Percentiles rank a stretch among this genome's conserved stretches.
Evolutionary conservation across 208 protist species (phyloP).

Genomic region (Acanthamoeba royreba): DNA sequence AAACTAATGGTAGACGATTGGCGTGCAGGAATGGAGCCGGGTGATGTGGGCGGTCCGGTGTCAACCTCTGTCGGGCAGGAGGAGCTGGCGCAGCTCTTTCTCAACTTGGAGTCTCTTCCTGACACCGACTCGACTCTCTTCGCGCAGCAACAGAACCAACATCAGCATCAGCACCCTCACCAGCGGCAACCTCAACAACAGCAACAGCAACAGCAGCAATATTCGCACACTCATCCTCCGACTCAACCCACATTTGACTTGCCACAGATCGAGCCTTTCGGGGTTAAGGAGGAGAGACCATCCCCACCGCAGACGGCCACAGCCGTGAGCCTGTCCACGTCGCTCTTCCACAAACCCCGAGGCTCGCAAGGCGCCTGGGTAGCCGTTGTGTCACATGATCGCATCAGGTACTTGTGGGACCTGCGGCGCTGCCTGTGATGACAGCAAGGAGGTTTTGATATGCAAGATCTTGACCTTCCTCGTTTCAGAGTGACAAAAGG

Average conservation of each 20-base stretch:
- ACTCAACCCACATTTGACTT: neutral
- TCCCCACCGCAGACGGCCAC: neutral
- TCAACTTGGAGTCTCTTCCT: neutral
- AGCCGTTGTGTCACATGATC: neutral
- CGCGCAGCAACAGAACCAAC: neutral
- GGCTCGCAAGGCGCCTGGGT: constrained; percentile 10
- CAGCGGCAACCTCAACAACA: neutral
- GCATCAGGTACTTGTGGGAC: neutral
- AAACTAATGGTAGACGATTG: too few relatives aligned
- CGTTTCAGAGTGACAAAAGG: constrained; percentile 23
- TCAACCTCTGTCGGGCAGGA: neutral
- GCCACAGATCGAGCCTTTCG: neutral
- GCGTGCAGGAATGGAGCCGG: neutral
- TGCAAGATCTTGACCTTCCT: neutral
- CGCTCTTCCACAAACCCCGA: constrained; percentile 27
- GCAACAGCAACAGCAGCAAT: neutral
- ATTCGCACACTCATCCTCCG: neutral
- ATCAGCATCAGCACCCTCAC: neutral
- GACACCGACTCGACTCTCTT: neutral
- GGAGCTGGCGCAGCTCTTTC: neutral
- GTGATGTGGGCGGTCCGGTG: neutral
- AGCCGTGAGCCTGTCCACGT: neutral
- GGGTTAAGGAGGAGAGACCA: neutral
- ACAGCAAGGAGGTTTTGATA: neutral
- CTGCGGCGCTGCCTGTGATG: neutral